A percentile compares a stretch with the other conserved stretches of the same genome.
Conservation (phyloP, 208 protist species). For the Naegleria fowleri region DNA sequence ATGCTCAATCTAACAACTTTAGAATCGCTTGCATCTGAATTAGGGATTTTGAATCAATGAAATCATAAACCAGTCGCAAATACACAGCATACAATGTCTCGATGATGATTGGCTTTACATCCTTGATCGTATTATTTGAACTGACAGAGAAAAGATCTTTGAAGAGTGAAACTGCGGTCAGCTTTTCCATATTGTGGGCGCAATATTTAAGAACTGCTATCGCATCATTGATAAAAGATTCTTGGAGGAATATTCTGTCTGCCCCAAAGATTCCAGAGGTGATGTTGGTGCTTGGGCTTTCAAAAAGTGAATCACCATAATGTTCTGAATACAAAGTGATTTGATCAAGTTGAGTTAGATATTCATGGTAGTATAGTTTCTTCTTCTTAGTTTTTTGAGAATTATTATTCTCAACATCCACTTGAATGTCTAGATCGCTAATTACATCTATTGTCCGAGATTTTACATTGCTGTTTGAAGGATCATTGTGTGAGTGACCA, state of each 20-base stretch:
- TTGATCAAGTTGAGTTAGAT: background rate
- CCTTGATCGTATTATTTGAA: background rate
- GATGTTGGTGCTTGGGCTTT: background rate
- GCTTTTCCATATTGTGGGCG: background rate
- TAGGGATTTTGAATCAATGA: background rate
- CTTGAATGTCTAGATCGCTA: background rate
- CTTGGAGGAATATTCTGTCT: background rate
- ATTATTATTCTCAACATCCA: background rate
- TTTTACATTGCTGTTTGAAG: background rate
- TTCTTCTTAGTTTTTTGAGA: background rate
- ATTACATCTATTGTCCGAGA: background rate
- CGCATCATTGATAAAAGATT: background rate
- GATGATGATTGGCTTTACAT: background rate
- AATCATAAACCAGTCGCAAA: background rate
- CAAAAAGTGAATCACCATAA: background rate
- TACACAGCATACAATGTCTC: background rate
- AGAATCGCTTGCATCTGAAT: background rate
- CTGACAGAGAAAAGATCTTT: background rate
- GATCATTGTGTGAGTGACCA: background rate
- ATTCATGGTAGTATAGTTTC: background rate
- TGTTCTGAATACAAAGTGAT: background rate
- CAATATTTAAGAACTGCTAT: background rate
- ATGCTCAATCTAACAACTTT: background rate
- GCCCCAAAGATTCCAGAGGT: background rate
- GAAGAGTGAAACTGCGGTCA: background rate